Evolutionary conservation across 164 flowering plant genomes (phyloP).

Genomic region (Platanus orientalis): DNA sequence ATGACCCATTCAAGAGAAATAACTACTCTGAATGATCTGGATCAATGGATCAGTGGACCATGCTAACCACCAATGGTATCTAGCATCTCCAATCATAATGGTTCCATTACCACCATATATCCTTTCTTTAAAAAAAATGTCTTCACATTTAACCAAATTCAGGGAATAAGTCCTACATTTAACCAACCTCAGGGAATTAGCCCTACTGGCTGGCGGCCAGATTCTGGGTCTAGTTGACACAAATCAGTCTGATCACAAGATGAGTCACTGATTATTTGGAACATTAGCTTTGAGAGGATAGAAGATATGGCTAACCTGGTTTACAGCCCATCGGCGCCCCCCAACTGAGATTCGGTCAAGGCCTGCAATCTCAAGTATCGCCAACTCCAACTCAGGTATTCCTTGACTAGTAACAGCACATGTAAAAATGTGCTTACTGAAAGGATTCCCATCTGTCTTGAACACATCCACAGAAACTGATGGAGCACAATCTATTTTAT

Average conservation of each 20-base stretch:
- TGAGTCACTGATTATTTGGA: background rate
- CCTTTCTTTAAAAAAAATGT: too few relatives aligned
- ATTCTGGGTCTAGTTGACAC: background rate
- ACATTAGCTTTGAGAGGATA: background rate
- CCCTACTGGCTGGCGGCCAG: too few relatives aligned
- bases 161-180: too few relatives aligned
- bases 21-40: too few relatives aligned
- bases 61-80: too few relatives aligned
- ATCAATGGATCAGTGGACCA: too few relatives aligned
- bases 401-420: conserved; percentile 88
- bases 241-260: background rate
- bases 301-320: conserved; percentile 56
- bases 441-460: conserved; percentile 21
- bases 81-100: too few relatives aligned
- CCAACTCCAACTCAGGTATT: conserved; percentile 60
- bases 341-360: conserved; percentile 58
- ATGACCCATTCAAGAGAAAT: too few relatives aligned
- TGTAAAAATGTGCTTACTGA: conserved; percentile 57
- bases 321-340: conserved; percentile 83
- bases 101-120: too few relatives aligned
- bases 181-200: too few relatives aligned
- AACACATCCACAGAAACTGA: conserved; percentile 30
- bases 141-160: too few relatives aligned
- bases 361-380: conserved; percentile 65
- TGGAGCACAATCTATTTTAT: conserved; percentile 77